Percentiles rank a stretch among this genome's conserved stretches.
Evolutionary conservation across 768 basidiomycete genomes (phyloP).

Genomic region (Pilatotrama ljubarskyi): DNA sequence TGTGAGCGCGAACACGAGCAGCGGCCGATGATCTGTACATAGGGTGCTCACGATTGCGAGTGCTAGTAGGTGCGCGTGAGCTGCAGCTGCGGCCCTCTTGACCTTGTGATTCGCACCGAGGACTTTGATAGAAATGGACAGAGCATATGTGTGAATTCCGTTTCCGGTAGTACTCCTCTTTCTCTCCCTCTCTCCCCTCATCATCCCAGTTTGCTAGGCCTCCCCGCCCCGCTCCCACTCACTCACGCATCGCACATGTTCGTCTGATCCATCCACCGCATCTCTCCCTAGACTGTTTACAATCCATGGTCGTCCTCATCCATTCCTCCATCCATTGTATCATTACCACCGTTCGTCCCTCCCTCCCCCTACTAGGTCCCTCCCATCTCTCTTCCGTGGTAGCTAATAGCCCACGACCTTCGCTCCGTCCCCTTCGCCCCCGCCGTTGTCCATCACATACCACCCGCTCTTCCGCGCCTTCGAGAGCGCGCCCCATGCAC

Average conservation of each 20-base stretch:
- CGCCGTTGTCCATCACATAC: not conserved
- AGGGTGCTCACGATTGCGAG: not conserved
- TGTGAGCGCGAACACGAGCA: constrained; percentile 6
- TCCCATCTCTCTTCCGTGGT: not conserved
- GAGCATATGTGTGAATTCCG: not conserved
- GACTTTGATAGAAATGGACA: constrained; percentile 24
- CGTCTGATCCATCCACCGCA: not conserved
- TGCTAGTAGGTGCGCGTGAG: not conserved
- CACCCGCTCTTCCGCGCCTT: too few relatives aligned
- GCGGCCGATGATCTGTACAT: constrained; percentile 27
- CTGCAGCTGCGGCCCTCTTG: not conserved
- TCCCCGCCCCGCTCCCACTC: not conserved
- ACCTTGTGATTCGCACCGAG: not conserved
- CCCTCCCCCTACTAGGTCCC: too few relatives aligned
- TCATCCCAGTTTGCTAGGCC: not conserved
- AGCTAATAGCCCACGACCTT: not conserved
- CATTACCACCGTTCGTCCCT: constrained; percentile 15
- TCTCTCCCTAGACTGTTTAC: constrained; percentile 2
- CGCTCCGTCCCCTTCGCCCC: not conserved
- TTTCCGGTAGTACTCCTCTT: too few relatives aligned
- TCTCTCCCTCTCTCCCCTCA: not conserved
- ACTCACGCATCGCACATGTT: not conserved
- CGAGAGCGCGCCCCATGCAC: not conserved
- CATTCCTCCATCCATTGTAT: constrained; percentile 9
- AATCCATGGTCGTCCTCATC: not conserved